Conservation (phyloP, 805 yeast genomes). For the Saccharomycodes ludwigii region DNA sequence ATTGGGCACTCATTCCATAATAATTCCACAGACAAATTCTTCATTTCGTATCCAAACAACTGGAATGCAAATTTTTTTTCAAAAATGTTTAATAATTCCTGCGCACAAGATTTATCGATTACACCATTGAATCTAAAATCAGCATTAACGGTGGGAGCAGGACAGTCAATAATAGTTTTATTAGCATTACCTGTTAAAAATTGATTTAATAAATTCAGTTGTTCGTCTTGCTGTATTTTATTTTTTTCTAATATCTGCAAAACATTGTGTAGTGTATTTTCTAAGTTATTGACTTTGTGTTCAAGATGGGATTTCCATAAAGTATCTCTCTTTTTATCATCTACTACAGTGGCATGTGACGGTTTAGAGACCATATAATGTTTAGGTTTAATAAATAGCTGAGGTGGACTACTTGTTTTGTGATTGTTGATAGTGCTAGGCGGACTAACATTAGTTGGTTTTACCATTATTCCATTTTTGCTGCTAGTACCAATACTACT, state of each 20-base stretch:
- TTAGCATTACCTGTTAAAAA: conserved; percentile 1
- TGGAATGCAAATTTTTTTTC: conserved; percentile 47
- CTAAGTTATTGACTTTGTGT: conserved; percentile 27
- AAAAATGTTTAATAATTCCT: conserved; percentile 39
- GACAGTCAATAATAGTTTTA: not conserved
- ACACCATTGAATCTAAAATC: conserved; percentile 25
- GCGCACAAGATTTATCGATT: conserved; percentile 25
- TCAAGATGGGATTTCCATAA: conserved; percentile 16
- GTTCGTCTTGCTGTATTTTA: not conserved
- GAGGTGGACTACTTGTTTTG: conserved; percentile 1
- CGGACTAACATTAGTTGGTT: not conserved
- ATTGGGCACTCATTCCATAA: conserved; percentile 47
- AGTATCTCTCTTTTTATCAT: not conserved
- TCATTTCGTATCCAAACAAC: conserved; percentile 51
- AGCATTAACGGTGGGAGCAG: not conserved
- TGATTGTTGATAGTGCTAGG: conserved; percentile 1
- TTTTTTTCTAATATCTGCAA: conserved; percentile 22
- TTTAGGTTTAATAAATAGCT: no score
- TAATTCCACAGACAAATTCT: conserved; percentile 33
- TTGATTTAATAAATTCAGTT: conserved; percentile 1
- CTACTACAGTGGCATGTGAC: not conserved
- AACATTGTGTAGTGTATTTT: conserved; percentile 27
- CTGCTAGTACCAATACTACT: conserved; percentile 2
- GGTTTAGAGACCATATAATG: no score
- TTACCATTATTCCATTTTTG: conserved; percentile 6